phyloP scores from a whole-genome alignment of 1,284 basidiomycete genomes.

The Sanghuangporus baumii region DNA sequence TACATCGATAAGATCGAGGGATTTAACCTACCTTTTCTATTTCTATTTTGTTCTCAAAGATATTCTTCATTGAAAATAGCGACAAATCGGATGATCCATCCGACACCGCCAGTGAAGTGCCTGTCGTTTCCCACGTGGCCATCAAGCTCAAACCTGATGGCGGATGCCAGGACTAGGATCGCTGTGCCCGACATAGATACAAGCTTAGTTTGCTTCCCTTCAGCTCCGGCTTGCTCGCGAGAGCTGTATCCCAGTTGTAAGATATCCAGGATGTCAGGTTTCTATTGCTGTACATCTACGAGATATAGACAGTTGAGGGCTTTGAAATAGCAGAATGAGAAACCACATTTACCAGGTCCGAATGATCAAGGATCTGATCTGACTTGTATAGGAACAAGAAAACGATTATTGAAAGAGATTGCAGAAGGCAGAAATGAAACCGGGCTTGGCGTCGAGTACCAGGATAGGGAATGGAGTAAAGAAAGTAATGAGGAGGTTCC shows the following conservation, averaged over 20 bases:
- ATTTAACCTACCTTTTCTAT: too few species aligned
- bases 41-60: too few species aligned
- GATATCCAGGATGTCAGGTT: slow-evolving; percentile 49
- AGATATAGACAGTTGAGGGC: too few species aligned
- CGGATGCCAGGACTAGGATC: neutral
- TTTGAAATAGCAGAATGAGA: too few species aligned
- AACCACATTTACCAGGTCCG: too few species aligned
- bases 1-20: too few species aligned
- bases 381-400: slow-evolving; percentile 21
- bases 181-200: neutral
- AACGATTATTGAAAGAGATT: too few species aligned
- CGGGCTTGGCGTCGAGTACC: slow-evolving; percentile 59
- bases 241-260: slow-evolving; percentile 50
- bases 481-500: slow-evolving; percentile 73
- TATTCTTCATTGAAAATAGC: too few species aligned
- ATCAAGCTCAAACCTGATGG: neutral
- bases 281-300: slow-evolving; percentile 57
- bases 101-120: neutral
- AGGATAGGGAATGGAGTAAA: slow-evolving; percentile 64
- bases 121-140: neutral
- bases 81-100: neutral
- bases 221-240: slow-evolving; percentile 36
- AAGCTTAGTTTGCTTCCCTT: slow-evolving; percentile 13
- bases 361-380: too few species aligned
- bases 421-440: slow-evolving; percentile 61